phyloP scores from a whole-genome alignment of 805 yeast species.

The Yueomyces sinensis region DNA sequence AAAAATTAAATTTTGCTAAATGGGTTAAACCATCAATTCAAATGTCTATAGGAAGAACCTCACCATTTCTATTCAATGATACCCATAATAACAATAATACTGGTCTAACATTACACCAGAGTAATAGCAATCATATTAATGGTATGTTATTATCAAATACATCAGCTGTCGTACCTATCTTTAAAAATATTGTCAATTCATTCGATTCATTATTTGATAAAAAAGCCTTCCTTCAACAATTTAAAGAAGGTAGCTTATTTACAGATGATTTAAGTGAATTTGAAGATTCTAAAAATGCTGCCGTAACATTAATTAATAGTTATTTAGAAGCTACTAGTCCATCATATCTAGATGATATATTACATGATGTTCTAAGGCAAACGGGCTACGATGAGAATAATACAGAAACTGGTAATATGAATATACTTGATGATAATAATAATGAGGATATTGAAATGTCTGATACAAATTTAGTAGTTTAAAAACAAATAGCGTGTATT shows the following conservation, averaged over 20 bases:
- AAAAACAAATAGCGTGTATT: too few species aligned
- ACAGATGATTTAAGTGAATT: slow-evolving; percentile 47
- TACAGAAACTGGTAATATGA: too few species aligned
- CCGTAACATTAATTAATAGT: slow-evolving; percentile 62
- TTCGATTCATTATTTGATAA: slow-evolving; percentile 70
- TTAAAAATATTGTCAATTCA: slow-evolving; percentile 56
- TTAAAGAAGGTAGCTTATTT: slow-evolving; percentile 33
- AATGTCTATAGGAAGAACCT: slow-evolving; percentile 60
- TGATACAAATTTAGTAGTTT: too few species aligned
- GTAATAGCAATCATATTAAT: slow-evolving; percentile 44
- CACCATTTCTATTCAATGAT: slow-evolving; percentile 33
- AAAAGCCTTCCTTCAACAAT: slow-evolving; percentile 74
- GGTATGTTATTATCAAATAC: slow-evolving; percentile 81
- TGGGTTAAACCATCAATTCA: slow-evolving; percentile 77
- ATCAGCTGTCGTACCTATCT: slow-evolving; percentile 55
- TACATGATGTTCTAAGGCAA: slow-evolving; percentile 22
- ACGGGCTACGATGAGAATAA: too few species aligned
- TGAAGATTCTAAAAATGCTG: slow-evolving; percentile 61
- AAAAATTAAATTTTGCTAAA: slow-evolving; percentile 64
- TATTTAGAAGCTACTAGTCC: slow-evolving; percentile 35
- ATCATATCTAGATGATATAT: slow-evolving; percentile 42
- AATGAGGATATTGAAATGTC: too few species aligned
- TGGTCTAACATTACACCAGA: too few species aligned
- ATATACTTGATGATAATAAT: too few species aligned
- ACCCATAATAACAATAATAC: slow-evolving; percentile 18